Evolutionary conservation across 2,329 filamentous ascomycete genomes (phyloP).

Genomic region (Penicillium sp.): DNA sequence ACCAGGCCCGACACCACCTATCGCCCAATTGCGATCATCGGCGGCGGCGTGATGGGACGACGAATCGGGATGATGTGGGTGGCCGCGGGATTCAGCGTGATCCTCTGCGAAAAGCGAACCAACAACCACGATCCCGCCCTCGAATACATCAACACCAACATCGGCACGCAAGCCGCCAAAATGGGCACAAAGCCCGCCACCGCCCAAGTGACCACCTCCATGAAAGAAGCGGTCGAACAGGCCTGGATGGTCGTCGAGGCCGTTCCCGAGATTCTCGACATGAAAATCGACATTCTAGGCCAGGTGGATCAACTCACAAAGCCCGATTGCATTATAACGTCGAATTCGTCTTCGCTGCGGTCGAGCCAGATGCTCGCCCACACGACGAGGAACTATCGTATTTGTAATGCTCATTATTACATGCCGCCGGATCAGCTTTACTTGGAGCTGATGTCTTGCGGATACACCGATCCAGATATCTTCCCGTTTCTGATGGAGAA

Average conservation of each 20-base stretch:
- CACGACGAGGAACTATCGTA: slow-evolving; percentile 27
- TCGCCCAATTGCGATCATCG: slow-evolving; percentile 29
- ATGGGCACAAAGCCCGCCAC: slow-evolving; percentile 18
- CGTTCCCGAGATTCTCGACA: slow-evolving; percentile 22
- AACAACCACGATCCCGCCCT: slow-evolving; percentile 14
- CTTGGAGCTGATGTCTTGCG: slow-evolving; percentile 27
- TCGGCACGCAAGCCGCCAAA: slow-evolving; percentile 21
- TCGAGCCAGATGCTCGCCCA: slow-evolving; percentile 26
- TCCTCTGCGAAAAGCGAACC: slow-evolving; percentile 23
- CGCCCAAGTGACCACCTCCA: slow-evolving; percentile 11
- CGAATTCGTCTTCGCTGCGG: slow-evolving; percentile 26
- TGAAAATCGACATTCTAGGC: slow-evolving; percentile 23
- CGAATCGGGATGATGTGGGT: slow-evolving; percentile 30
- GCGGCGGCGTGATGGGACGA: slow-evolving; percentile 28
- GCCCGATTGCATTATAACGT: slow-evolving; percentile 22
- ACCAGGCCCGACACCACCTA: slow-evolving; percentile 24
- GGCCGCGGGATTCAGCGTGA: slow-evolving; percentile 21
- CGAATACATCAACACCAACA: slow-evolving; percentile 20
- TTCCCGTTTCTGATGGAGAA: slow-evolving; percentile 27
- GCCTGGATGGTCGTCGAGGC: slow-evolving; percentile 29
- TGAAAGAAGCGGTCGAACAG: slow-evolving; percentile 17
- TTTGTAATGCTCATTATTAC: slow-evolving; percentile 28
- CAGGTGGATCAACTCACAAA: slow-evolving; percentile 19
- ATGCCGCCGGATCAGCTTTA: slow-evolving; percentile 28
- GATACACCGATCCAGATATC: slow-evolving; percentile 23